phyloP scores from a whole-genome alignment of 169 alveolate species.

The Cryptosporidium baileyi region DNA sequence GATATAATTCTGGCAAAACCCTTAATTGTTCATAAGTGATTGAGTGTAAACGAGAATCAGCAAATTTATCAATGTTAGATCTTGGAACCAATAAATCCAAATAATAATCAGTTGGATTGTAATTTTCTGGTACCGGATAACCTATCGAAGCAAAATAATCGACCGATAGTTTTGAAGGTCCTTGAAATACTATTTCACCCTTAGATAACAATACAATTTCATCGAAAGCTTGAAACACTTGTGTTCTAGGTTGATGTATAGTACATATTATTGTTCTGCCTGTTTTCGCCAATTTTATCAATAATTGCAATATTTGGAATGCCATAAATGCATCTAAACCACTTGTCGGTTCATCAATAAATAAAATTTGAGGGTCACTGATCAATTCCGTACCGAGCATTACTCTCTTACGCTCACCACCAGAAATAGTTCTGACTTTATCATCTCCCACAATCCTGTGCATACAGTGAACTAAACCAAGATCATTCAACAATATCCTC shows the following conservation, averaged over 20 bases:
- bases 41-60: slow-evolving; percentile 6
- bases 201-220: slow-evolving; percentile 75
- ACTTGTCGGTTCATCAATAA: slow-evolving; percentile 90
- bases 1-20: slow-evolving; percentile 4
- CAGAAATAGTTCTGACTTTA: slow-evolving; percentile 84
- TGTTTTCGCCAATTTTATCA: slow-evolving; percentile 76
- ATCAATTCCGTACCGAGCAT: slow-evolving; percentile 89
- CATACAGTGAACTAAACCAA: slow-evolving; percentile 71
- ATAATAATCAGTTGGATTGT: slow-evolving; percentile 73
- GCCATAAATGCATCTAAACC: slow-evolving; percentile 89
- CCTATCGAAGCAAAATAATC: slow-evolving; percentile 54
- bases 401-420: slow-evolving; percentile 91
- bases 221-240: slow-evolving; percentile 78
- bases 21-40: slow-evolving; percentile 50
- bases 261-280: slow-evolving; percentile 82
- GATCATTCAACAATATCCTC: slow-evolving; percentile 65
- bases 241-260: slow-evolving; percentile 84
- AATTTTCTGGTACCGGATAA: slow-evolving; percentile 72
- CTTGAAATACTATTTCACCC: slow-evolving; percentile 81
- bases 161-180: slow-evolving; percentile 49
- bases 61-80: slow-evolving; percentile 17
- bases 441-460: slow-evolving; percentile 82
- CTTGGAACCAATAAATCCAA: slow-evolving; percentile 48
- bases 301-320: slow-evolving; percentile 76
- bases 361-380: slow-evolving; percentile 85